Evolutionary conservation across 495 filamentous ascomycete genomes (phyloP).

Genomic region (Talaromyces adpressus): DNA sequence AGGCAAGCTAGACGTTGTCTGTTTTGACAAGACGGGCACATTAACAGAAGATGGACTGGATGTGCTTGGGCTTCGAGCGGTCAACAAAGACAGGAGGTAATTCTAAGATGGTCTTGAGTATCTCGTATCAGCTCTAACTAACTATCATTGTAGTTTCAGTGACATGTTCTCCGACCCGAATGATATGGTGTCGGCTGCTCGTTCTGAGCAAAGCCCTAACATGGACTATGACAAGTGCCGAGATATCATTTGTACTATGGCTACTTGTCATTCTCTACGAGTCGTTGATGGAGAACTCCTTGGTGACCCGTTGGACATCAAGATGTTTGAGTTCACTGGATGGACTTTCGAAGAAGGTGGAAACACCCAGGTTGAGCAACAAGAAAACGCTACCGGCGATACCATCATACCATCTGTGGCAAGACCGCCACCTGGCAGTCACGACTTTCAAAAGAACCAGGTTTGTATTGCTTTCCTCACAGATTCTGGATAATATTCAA

Average conservation of each 20-base stretch:
- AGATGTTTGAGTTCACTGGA: slow-evolving; percentile 97
- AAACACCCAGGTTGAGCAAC: slow-evolving; percentile 30
- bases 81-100: slow-evolving; percentile 51
- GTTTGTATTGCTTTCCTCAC: neutral
- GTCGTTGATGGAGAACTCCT: slow-evolving; percentile 80
- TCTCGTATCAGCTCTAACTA: slow-evolving; percentile 7
- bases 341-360: slow-evolving; percentile 90
- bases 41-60: slow-evolving; percentile 96
- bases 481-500: neutral
- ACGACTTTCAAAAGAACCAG: slow-evolving; percentile 50
- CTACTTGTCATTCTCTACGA: slow-evolving; percentile 90
- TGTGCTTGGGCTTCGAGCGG: slow-evolving; percentile 79
- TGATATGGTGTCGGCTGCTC: slow-evolving; percentile 45
- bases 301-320: slow-evolving; percentile 91
- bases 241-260: slow-evolving; percentile 85
- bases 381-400: slow-evolving; percentile 53
- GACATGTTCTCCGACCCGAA: slow-evolving; percentile 50
- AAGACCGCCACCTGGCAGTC: slow-evolving; percentile 55
- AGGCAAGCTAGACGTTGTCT: slow-evolving; percentile 91
- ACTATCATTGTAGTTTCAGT: slow-evolving; percentile 42
- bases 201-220: slow-evolving; percentile 32
- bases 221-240: slow-evolving; percentile 54
- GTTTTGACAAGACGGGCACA: slow-evolving; percentile 98
- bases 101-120: neutral
- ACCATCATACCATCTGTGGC: slow-evolving; percentile 75